A percentile compares a stretch with the other conserved stretches of the same genome.
phyloP scores from a whole-genome alignment of 305 asterid species.

The Petunia hybrid region DNA sequence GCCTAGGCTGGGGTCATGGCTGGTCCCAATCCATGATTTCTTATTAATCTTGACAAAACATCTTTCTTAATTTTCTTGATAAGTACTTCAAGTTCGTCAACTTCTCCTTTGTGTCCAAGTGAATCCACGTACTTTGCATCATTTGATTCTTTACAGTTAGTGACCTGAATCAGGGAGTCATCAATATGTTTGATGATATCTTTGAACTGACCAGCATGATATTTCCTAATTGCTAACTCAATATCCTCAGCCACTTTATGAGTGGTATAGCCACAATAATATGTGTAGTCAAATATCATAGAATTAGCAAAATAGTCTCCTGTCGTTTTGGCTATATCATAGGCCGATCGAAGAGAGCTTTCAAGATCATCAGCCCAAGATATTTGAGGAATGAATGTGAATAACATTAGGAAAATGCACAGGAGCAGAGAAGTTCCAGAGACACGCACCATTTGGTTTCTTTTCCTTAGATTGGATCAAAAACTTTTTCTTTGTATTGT shows the following conservation, averaged over 20 bases:
- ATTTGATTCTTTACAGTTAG: background rate
- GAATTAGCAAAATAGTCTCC: too few relatives aligned
- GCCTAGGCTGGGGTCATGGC: too few relatives aligned
- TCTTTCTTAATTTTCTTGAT: too few relatives aligned
- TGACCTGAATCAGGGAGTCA: background rate
- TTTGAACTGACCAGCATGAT: background rate
- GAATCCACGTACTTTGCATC: too few relatives aligned
- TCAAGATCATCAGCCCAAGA: background rate
- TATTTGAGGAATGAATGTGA: background rate
- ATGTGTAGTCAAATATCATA: too few relatives aligned
- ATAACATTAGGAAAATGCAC: background rate
- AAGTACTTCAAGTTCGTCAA: too few relatives aligned
- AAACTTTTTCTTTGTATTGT: background rate
- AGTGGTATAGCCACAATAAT: too few relatives aligned
- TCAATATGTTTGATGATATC: background rate
- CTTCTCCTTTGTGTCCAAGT: too few relatives aligned
- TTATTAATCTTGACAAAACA: too few relatives aligned
- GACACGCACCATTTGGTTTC: background rate
- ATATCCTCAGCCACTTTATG: background rate
- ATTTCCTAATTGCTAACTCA: background rate
- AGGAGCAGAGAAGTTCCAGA: background rate
- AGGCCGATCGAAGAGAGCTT: background rate
- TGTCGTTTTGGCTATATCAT: background rate
- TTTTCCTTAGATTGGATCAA: background rate
- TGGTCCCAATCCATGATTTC: too few relatives aligned